Percentiles rank a stretch among this genome's conserved stretches.
phyloP scores from a whole-genome alignment of 2,329 filamentous ascomycete genomes.

The Aspergillus sp. region DNA sequence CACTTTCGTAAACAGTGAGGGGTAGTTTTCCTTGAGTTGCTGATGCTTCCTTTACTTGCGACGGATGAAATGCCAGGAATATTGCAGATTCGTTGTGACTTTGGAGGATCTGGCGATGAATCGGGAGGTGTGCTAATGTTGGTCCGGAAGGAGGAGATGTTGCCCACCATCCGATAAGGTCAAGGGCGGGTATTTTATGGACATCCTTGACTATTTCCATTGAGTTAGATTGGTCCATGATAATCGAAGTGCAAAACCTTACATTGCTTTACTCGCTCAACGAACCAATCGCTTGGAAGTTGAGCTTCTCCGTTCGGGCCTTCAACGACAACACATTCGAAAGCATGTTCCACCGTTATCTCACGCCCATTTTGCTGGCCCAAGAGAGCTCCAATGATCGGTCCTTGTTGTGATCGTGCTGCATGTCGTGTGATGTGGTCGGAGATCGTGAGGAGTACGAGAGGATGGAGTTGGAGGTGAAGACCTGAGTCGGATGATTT shows the following conservation, averaged over 20 bases:
- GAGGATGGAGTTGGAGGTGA: constrained; percentile 82
- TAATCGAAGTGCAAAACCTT: constrained; percentile 31
- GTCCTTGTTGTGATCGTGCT: constrained; percentile 70
- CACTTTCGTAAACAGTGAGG: constrained; percentile 85
- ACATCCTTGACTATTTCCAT: constrained; percentile 72
- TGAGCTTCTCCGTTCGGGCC: constrained; percentile 57
- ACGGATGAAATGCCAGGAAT: constrained; percentile 81
- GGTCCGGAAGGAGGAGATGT: constrained; percentile 73
- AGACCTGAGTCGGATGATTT: constrained; percentile 73
- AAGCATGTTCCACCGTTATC: constrained; percentile 89
- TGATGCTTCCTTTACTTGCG: constrained; percentile 50
- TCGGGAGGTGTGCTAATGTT: constrained; percentile 62
- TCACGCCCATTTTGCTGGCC: constrained; percentile 89
- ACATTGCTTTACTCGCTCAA: constrained; percentile 81
- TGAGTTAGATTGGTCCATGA: neutral
- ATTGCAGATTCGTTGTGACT: constrained; percentile 82
- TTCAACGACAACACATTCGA: constrained; percentile 68
- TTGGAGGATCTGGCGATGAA: constrained; percentile 75
- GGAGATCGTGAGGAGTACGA: constrained; percentile 93
- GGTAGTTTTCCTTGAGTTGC: constrained; percentile 77
- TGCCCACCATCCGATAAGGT: constrained; percentile 91
- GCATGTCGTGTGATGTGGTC: constrained; percentile 94
- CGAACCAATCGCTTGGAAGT: constrained; percentile 72
- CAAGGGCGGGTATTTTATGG: constrained; percentile 78
- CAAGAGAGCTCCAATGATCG: constrained; percentile 82